Evolutionary conservation across 345 rosid species (phyloP), one percentile per base, ranked within the genome.

Genomic region (Eucalyptus cloeziana): DNA sequence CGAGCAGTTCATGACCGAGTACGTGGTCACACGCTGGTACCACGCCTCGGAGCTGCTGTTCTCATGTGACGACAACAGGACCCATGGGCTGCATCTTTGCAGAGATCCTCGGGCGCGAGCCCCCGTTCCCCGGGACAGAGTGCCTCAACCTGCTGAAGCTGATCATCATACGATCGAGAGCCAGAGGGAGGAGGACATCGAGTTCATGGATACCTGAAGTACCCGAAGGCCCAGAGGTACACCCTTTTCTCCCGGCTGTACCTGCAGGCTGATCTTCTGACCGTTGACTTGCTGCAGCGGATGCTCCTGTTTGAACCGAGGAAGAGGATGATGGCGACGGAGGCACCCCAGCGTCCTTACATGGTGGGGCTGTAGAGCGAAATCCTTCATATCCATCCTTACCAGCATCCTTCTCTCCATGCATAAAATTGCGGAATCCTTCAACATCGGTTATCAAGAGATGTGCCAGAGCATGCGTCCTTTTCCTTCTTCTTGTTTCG

Each of bases 21-120:
- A 96, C 86, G 97, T 94, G 44, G 97, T 96, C 49, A 97, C 98
- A 14, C 96, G 98, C 49, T 97, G 98, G 97, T 96, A 97, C 90
- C 94, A 96, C 85, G 99, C 98, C 86, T 97, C 99, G 3, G 98
- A 96, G 90, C 97, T 97, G 47, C 99, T 97, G 76, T 96, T 97
- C 37, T 94, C 95, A 88, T 96, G 96, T 80, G 98, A 96, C 91
- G 93, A 94, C 91, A 95, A 96, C 54, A 96, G 98, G 43, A 95
- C 98, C 98, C 2, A 98, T 96, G 10, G 99, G 97, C 86, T 94
- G 99, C 93, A 96, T 97, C 90, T 96, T 97, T 64, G 99, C 98
- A 0, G 97, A 97, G 94, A 94, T 97, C 89, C 96, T 97, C 69
- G 96, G 99, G 30, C 89, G 97, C 52, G 95, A 95, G 90, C n/a